phyloP scores from a whole-genome alignment of 2,329 filamentous ascomycete genomes.

The Fusarium falciforme region DNA sequence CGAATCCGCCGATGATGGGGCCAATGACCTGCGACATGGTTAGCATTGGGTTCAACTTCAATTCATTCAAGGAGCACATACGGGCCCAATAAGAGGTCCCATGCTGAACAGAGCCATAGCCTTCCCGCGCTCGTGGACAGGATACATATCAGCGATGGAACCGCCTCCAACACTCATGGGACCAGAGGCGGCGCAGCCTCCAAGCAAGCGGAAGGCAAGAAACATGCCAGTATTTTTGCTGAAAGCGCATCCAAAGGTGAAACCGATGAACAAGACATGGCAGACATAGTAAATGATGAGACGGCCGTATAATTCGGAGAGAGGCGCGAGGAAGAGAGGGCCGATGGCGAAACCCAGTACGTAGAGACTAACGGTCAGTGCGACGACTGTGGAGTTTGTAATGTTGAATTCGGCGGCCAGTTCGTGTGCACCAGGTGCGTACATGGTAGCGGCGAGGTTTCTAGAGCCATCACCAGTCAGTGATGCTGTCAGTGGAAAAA shows the following conservation, averaged over 20 bases:
- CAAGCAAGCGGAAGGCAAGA: constrained; percentile 23
- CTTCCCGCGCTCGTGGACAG: constrained; percentile 58
- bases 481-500: no score
- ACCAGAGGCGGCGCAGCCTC: constrained; percentile 31
- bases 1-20: constrained; percentile 56
- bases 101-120: constrained; percentile 73
- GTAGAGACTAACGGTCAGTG: constrained; percentile 30
- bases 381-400: constrained; percentile 5
- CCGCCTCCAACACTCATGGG: constrained; percentile 34
- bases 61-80: constrained; percentile 17
- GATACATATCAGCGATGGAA: constrained; percentile 27
- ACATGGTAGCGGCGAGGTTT: constrained; percentile 39
- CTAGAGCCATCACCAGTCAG: neutral
- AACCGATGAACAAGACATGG: constrained; percentile 11
- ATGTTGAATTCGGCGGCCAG: constrained; percentile 26
- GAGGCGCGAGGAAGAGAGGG: constrained; percentile 29
- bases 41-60: neutral
- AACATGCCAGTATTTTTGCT: constrained; percentile 27
- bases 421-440: constrained; percentile 31
- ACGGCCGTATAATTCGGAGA: constrained; percentile 32
- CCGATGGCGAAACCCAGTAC: constrained; percentile 34
- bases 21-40: constrained; percentile 25
- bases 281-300: constrained; percentile 26
- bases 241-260: constrained; percentile 27
- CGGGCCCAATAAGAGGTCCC: constrained; percentile 68